Percentiles rank a stretch among this genome's conserved stretches.
Evolutionary conservation across 108 stramenopile genomes (phyloP).

Genomic region (Cylindrotheca closterium): DNA sequence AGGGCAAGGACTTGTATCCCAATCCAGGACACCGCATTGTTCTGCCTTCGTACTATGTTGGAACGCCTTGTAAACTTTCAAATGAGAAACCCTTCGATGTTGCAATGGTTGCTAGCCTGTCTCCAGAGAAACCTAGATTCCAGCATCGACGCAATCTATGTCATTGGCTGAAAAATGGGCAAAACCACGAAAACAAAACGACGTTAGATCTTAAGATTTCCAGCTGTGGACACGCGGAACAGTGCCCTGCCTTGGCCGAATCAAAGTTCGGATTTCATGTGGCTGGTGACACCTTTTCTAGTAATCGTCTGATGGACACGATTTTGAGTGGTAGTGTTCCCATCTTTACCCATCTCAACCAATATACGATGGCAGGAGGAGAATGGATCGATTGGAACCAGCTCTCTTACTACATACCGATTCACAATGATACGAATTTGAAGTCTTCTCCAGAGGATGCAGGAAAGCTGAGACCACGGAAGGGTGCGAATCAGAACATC

Average conservation of each 20-base stretch:
- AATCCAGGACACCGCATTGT: not conserved
- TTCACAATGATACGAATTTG: not conserved
- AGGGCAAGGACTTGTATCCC: not conserved
- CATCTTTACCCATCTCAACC: constrained; percentile 12
- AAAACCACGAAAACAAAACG: not conserved
- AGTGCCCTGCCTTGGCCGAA: constrained; percentile 12
- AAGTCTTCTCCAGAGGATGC: no score
- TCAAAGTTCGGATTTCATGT: constrained; percentile 17
- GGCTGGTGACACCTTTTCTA: constrained; percentile 6
- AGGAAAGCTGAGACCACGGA: no score
- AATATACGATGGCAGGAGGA: constrained; percentile 12
- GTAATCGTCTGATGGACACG: constrained; percentile 13
- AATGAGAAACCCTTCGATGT: constrained; percentile 16
- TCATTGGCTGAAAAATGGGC: constrained; percentile 10
- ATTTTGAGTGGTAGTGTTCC: constrained; percentile 9
- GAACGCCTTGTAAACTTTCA: not conserved
- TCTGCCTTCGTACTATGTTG: constrained; percentile 3
- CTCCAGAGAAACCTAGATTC: constrained; percentile 11
- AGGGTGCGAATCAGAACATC: not conserved
- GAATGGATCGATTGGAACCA: not conserved
- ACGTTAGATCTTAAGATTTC: not conserved
- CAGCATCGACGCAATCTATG: constrained; percentile 8
- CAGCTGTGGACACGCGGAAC: constrained; percentile 9
- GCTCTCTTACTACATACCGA: not conserved
- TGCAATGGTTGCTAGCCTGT: constrained; percentile 14